A percentile compares a stretch with the other conserved stretches of the same genome.
These are phyloP conservation scores for Boletus rubroflammeus DNA, from an alignment of 768 basidiomycete genomes.

Conservation along the genomic window DNA sequence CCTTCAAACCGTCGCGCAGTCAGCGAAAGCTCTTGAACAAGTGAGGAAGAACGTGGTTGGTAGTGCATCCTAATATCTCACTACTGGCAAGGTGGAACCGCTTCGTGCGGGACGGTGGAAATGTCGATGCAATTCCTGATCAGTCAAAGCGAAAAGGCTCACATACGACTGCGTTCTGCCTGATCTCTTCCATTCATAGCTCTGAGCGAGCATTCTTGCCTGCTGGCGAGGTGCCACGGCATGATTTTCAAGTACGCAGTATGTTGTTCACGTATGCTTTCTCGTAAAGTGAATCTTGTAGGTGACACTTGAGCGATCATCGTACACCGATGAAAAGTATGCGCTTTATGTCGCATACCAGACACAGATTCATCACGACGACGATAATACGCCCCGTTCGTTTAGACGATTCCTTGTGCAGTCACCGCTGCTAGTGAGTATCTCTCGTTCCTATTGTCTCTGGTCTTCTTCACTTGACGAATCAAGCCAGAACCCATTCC, in stretches of 20 bases:
- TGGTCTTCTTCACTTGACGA: background rate
- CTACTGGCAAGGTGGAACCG: constrained; percentile 61
- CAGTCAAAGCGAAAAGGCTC: constrained; percentile 11
- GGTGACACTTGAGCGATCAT: constrained; percentile 74
- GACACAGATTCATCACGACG: constrained; percentile 69
- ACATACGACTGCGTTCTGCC: constrained; percentile 32
- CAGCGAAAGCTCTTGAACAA: constrained; percentile 74
- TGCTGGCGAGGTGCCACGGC: constrained; percentile 32
- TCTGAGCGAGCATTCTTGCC: constrained; percentile 43
- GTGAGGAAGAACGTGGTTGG: constrained; percentile 32
- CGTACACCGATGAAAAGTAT: constrained; percentile 79
- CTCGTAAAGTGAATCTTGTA: constrained; percentile 27
- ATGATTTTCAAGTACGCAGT: constrained; percentile 57
- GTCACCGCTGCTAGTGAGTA: constrained; percentile 65
- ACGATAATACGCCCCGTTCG: constrained; percentile 41
- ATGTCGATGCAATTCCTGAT: constrained; percentile 19
- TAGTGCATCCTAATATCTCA: background rate
- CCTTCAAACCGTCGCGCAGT: constrained; percentile 67
- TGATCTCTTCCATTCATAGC: constrained; percentile 50
- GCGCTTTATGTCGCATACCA: constrained; percentile 77
- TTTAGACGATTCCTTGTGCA: constrained; percentile 80
- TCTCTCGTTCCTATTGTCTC: background rate
- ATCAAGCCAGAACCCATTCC: constrained; percentile 57
- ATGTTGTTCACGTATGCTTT: background rate
- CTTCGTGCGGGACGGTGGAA: constrained; percentile 49